Base-by-base conservation (phyloP, 2,329 filamentous ascomycete species). In the Fusarium pseudograminearum region DNA sequence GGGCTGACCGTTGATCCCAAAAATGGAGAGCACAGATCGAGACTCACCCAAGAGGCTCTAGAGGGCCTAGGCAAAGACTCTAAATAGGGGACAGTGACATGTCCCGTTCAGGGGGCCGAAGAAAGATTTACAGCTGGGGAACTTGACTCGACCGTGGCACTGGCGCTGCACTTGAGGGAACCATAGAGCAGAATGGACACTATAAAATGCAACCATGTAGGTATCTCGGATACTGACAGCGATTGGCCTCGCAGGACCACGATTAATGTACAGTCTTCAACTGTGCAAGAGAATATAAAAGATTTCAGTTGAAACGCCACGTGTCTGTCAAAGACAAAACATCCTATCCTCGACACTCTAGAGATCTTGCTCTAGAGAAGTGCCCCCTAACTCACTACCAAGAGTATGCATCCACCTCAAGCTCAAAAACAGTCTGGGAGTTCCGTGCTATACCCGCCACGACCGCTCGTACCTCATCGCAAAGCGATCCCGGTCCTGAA, bases 371-470 rank as follows among this genome's bases (percentile, higher is more conserved):
- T 20, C 11, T 14, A 20, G 11, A 6, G 18, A 16, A 11, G 4
- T 8, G 20, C 26, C 30, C 14, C 3, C 5, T 1, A 10, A 7
- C 3, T 1, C 8, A 1, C 41, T 56, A 63, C 60, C 60, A 63
- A n/a, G 60, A 63, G 20, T 63, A 63, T 6, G 60, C 60, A 26
- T 63, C 60, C 20, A 63, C 60, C 3, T 63, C 60, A 9, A 63
- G 59, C 5, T 63, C 58, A n/a, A 63, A 63, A 1, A 63, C 15
- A 26, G 57, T 63, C 34, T 63, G 41, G 0, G 60, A 63, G 16
- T 63, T 28, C 4, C 60, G 41, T 3, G 57, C 57, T 26, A 63
- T 63, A 0, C 60, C 58, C 12, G 60, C 48, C n/a, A 63, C 58
- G 6, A 56, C 47, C 4, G 57, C 47, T 1, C 60, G 41, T 0